Evolutionary conservation across 306 rosid species (phyloP).

Genomic region (Rosa chinensis): DNA sequence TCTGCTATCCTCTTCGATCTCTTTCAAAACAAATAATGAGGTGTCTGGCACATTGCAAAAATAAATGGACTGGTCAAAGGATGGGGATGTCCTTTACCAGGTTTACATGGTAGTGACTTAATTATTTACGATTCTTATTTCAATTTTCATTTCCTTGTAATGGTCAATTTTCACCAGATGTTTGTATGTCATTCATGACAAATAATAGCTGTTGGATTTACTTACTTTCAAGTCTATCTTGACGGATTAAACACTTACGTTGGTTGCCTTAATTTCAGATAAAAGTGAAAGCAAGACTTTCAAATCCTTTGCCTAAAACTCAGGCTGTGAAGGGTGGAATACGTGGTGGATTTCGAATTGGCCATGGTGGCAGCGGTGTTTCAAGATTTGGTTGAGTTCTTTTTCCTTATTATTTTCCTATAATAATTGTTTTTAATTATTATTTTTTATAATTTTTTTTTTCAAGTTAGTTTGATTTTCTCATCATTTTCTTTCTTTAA

Average conservation of each 20-base stretch:
- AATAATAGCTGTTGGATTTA: neutral
- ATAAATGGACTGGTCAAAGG: too few species aligned
- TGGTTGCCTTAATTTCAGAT: conserved; percentile 34
- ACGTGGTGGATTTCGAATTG: conserved; percentile 81
- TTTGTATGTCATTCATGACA: neutral
- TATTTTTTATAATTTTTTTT: neutral
- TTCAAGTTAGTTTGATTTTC: conserved; percentile 14
- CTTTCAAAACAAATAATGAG: neutral
- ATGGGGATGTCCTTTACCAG: too few species aligned
- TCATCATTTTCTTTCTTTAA: conserved; percentile 12
- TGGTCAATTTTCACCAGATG: neutral
- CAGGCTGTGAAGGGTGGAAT: conserved; percentile 82
- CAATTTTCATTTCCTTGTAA: neutral
- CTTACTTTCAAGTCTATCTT: conserved; percentile 14
- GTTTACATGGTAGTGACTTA: neutral
- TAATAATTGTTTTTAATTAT: neutral
- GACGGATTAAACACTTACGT: conserved; percentile 5
- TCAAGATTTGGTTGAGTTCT: conserved; percentile 48
- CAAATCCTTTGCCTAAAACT: conserved; percentile 86
- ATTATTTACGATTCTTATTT: neutral
- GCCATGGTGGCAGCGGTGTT: conserved; percentile 48
- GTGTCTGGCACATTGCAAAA: neutral
- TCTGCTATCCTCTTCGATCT: neutral
- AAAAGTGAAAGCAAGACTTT: conserved; percentile 83
- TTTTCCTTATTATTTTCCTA: neutral